Evolutionary conservation across 495 filamentous ascomycete species (phyloP), one percentile per base, ranked within the genome.

Genomic region (Astrothelium macrocarpum): DNA sequence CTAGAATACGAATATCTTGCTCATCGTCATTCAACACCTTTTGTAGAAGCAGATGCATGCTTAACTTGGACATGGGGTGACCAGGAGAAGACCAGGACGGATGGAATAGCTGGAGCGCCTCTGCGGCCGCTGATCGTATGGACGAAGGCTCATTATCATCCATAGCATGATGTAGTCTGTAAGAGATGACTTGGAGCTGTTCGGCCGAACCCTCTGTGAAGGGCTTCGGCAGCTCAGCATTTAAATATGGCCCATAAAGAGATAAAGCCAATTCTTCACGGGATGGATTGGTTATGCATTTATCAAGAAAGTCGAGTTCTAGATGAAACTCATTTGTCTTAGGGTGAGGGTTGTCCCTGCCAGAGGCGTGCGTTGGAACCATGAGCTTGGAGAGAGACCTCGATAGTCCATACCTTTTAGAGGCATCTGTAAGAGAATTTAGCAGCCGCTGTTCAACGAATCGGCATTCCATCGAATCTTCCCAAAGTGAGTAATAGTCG

Each of bases 11-110:
- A 43, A 96, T 79, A 45, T 96, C 93, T 53, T 95, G 89, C 67
- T 97, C 94, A 68, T 98, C 94, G 72, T 97, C 94, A 65, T 88
- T 87, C 0, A 97, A 78, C 65, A 80, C 72, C 66, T 88, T 82
- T 68, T 86, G 87, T 3, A 87, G 65, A 7, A 78, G 67, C 28
- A 85, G 60, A 49, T 82, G 84, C 5, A 80, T 56, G 1, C 61
- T 42, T 3, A 65, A 23, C 11, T 63, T 42, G 18, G 23, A 31
- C 18, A 12, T 32, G 18, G 29, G 16, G 12, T 56, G 16, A 34
- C 59, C 7, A 20, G 31, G 18, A 16, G 36, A 31, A 1, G 7
- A 1, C 65, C 68, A 67, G 2, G 31, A 12, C 10, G 25, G 9
- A 16, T 23, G 18, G 16, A 70, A 14, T 1, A 46, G 62, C 1